phyloP scores from a whole-genome alignment of 495 filamentous ascomycete genomes.

The Lasiosphaeria ovina region DNA sequence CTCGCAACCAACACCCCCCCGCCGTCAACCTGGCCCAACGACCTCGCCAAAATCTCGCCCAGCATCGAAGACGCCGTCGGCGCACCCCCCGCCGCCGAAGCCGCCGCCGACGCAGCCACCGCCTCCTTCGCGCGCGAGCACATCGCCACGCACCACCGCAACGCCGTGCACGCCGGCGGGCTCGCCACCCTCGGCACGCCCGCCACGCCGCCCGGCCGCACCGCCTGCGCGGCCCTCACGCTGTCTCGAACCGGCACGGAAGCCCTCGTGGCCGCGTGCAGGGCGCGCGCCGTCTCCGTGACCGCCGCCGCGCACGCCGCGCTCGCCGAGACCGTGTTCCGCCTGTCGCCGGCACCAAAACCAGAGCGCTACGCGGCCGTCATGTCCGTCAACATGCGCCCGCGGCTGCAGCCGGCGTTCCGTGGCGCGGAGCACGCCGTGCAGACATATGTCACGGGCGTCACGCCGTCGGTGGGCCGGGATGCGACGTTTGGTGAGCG shows the following conservation, averaged over 20 bases:
- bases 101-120: not conserved
- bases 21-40: not conserved
- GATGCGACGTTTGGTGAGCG: not conserved
- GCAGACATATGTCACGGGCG: not conserved
- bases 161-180: no score
- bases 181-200: not conserved
- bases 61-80: not conserved
- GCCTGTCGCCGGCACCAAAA: not conserved
- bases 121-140: not conserved
- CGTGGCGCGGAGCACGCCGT: not conserved
- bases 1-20: not conserved
- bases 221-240: not conserved
- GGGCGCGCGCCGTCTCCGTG: not conserved
- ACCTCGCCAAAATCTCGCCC: not conserved
- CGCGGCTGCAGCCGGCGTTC: not conserved
- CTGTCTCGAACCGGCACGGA: not conserved
- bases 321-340: not conserved
- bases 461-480: not conserved
- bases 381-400: not conserved
- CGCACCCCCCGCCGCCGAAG: no score
- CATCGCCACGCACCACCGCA: not conserved
- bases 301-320: not conserved
- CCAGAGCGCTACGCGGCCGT: not conserved
- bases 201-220: not conserved
- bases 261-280: not conserved